Evolutionary conservation across 345 rosid genomes (phyloP).

Genomic region (Balakata baccata): DNA sequence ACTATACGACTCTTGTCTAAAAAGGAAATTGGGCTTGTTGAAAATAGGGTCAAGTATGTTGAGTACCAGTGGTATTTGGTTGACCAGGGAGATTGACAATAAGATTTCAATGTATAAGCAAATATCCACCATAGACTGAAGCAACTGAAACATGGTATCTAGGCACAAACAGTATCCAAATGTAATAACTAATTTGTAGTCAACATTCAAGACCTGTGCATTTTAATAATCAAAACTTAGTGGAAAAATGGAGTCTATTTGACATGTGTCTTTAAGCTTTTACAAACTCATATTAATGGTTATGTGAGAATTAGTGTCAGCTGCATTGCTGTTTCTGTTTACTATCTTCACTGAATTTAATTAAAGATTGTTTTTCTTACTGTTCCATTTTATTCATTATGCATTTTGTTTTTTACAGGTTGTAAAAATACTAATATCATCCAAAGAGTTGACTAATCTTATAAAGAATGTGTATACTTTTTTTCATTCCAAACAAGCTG

Average conservation of each 20-base stretch:
- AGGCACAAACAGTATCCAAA: neutral
- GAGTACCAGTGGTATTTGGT: neutral
- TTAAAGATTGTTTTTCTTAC: neutral
- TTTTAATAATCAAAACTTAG: neutral
- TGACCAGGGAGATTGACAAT: neutral
- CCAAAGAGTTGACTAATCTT: conserved; percentile 63
- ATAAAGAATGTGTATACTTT: conserved; percentile 59
- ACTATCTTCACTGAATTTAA: neutral
- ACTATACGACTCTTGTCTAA: neutral
- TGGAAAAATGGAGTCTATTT: neutral
- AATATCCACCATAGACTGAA: neutral
- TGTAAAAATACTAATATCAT: conserved; percentile 60
- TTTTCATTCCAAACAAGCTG: conserved; percentile 60
- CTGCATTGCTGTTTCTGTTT: neutral
- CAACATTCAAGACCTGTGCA: neutral
- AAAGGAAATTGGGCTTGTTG: no score
- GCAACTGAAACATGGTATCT: neutral
- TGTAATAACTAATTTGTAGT: neutral
- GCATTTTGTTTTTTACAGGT: conserved; percentile 44
- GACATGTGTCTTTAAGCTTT: neutral
- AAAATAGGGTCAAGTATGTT: neutral
- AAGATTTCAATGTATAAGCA: neutral
- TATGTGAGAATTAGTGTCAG: neutral
- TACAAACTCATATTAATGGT: neutral
- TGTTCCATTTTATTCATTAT: neutral